Percentiles rank a stretch among this genome's conserved stretches.
Conservation (phyloP, 2,329 filamentous ascomycete genomes). For the Penicillium decumbens region DNA sequence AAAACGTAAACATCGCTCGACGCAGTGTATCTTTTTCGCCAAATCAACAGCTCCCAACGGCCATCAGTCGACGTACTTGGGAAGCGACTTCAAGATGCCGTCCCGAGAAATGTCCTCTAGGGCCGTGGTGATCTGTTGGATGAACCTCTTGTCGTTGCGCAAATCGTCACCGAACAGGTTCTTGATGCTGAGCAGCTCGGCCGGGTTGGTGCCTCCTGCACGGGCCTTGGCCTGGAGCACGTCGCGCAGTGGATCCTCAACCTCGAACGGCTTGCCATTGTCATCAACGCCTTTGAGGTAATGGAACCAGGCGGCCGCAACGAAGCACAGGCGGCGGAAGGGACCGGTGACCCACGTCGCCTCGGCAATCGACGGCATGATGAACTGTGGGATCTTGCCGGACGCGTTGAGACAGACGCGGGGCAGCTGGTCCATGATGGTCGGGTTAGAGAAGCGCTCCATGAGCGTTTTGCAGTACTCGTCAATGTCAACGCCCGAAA, state of each 20-base stretch:
- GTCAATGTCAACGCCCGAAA: slow-evolving; percentile 50
- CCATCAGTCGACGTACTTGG: slow-evolving; percentile 46
- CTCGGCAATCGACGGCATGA: slow-evolving; percentile 39
- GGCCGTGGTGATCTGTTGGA: slow-evolving; percentile 46
- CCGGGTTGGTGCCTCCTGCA: slow-evolving; percentile 43
- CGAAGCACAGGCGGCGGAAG: slow-evolving; percentile 48
- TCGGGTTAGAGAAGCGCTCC: slow-evolving; percentile 54
- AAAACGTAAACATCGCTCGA: slow-evolving; percentile 17
- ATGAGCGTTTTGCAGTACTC: slow-evolving; percentile 52
- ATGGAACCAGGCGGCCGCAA: slow-evolving; percentile 49
- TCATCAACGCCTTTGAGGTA: slow-evolving; percentile 52
- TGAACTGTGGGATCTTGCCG: slow-evolving; percentile 51
- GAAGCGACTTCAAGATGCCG: slow-evolving; percentile 48
- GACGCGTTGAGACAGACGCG: slow-evolving; percentile 51
- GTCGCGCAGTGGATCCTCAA: slow-evolving; percentile 50
- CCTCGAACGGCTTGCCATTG: slow-evolving; percentile 37
- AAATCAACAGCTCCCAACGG: slow-evolving; percentile 2
- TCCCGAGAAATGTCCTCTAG: slow-evolving; percentile 48
- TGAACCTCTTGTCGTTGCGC: slow-evolving; percentile 47
- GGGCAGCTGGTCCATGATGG: slow-evolving; percentile 53
- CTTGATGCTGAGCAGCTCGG: slow-evolving; percentile 44
- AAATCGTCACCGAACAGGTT: slow-evolving; percentile 52
- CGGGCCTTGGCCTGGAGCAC: slow-evolving; percentile 46
- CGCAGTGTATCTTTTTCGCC: slow-evolving; percentile 7
- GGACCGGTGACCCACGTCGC: slow-evolving; percentile 46